Conservation (phyloP, 139 green algal genomes). For the Chlorella sp. region DNA sequence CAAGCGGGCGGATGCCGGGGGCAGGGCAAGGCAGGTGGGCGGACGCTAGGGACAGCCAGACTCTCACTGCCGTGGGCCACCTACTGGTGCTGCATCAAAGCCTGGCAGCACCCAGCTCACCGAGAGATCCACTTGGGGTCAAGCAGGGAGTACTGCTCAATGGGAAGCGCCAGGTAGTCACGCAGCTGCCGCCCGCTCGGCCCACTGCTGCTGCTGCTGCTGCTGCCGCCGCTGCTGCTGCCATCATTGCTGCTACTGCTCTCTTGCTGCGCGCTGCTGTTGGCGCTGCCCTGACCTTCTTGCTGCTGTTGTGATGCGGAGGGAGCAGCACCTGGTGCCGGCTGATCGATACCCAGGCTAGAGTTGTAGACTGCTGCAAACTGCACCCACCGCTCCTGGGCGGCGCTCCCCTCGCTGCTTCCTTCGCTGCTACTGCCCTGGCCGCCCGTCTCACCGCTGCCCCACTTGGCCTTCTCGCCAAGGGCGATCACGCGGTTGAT, state of each 20-base stretch:
- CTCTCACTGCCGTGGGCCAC: too few relatives aligned
- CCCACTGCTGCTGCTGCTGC: background rate
- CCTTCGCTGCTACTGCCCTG: background rate
- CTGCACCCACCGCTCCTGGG: constrained; percentile 43
- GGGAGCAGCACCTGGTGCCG: too few relatives aligned
- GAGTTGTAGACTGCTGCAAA: constrained; percentile 29
- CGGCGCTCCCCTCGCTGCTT: background rate
- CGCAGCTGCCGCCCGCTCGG: background rate
- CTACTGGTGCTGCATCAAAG: too few relatives aligned
- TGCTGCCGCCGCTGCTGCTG: background rate
- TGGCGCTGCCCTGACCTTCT: too few relatives aligned
- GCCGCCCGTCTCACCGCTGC: background rate
- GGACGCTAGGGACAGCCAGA: too few relatives aligned
- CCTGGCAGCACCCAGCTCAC: background rate
- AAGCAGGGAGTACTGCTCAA: constrained; percentile 47
- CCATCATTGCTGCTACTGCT: background rate
- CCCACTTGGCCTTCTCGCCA: constrained; percentile 21
- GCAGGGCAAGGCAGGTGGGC: too few relatives aligned
- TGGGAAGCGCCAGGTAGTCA: constrained; percentile 47
- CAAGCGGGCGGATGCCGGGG: too few relatives aligned
- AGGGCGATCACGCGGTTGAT: constrained; percentile 39
- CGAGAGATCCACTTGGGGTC: constrained; percentile 51
- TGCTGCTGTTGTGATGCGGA: background rate
- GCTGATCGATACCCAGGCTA: background rate
- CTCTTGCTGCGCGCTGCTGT: too few relatives aligned